These are phyloP conservation scores for Tuber borchii DNA, from an alignment of 495 filamentous ascomycete species.

Conservation along the genomic window DNA sequence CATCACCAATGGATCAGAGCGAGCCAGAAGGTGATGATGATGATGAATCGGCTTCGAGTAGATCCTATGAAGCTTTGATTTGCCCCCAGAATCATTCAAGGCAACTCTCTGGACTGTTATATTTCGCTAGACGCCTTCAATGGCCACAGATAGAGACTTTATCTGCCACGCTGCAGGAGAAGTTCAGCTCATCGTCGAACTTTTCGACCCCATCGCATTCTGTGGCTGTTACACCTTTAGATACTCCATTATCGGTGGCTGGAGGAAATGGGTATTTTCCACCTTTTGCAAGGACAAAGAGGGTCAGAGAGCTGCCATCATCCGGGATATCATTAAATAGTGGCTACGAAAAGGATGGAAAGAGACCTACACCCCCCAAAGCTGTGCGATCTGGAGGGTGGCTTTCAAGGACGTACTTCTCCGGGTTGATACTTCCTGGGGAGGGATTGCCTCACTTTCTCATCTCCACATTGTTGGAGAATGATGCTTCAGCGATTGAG, in stretches of 20 bases:
- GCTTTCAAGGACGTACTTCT: constrained; percentile 72
- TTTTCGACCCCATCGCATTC: constrained; percentile 34
- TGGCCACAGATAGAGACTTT: constrained; percentile 49
- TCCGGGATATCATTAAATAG: constrained; percentile 41
- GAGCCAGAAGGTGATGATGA: constrained; percentile 11
- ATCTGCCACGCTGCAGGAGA: constrained; percentile 28
- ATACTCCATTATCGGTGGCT: constrained; percentile 44
- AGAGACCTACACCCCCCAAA: constrained; percentile 45
- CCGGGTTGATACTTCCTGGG: constrained; percentile 71
- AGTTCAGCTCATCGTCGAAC: constrained; percentile 36
- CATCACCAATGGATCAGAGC: constrained; percentile 37
- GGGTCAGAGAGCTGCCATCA: constrained; percentile 43
- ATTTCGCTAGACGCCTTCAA: constrained; percentile 53
- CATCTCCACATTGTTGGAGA: constrained; percentile 71
- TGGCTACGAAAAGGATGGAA: constrained; percentile 27
- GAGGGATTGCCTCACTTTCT: constrained; percentile 67
- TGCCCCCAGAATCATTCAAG: constrained; percentile 40
- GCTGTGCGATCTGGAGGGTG: constrained; percentile 54
- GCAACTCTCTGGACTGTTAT: constrained; percentile 52
- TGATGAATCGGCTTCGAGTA: constrained; percentile 44
- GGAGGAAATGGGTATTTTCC: constrained; percentile 42
- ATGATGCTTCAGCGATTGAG: constrained; percentile 58
- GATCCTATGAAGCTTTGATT: constrained; percentile 45
- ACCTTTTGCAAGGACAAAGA: constrained; percentile 18
- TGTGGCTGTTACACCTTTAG: constrained; percentile 45